Conservation (phyloP, 1,139 yeast genomes). For the Debaryomycetaceae sp. region DNA sequence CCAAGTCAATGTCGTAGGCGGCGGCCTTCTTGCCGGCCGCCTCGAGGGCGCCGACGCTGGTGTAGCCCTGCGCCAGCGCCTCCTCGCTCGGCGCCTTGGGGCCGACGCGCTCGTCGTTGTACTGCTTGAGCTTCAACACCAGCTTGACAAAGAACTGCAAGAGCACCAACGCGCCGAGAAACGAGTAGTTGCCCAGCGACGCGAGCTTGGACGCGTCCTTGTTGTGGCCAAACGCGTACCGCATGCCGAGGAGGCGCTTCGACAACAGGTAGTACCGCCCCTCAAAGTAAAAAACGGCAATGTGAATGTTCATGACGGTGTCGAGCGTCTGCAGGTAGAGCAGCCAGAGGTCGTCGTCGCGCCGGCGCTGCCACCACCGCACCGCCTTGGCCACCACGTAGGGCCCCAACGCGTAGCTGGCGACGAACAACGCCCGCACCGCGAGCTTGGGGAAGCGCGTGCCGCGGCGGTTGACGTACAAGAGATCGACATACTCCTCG, state of each 20-base stretch:
- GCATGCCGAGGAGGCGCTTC: conserved; percentile 71
- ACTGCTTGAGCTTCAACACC: conserved; percentile 29
- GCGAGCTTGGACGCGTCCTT: conserved; percentile 42
- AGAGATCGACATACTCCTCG: conserved; percentile 86
- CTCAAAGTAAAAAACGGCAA: conserved; percentile 75
- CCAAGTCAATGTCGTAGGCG: conserved; percentile 39
- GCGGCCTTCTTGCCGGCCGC: conserved; percentile 4
- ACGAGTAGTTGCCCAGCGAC: conserved; percentile 61
- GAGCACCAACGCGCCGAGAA: conserved; percentile 68
- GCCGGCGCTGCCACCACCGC: conserved; percentile 20
- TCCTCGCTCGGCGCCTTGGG: conserved; percentile 11
- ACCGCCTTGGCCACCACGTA: conserved; percentile 38
- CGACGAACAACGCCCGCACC: conserved; percentile 48
- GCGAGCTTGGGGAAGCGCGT: conserved; percentile 43
- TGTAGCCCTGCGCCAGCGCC: conserved; percentile 10
- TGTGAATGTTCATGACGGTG: conserved; percentile 57
- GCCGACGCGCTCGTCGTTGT: conserved; percentile 15
- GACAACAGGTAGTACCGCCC: conserved; percentile 79
- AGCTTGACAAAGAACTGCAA: conserved; percentile 53
- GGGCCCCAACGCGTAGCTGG: conserved; percentile 56
- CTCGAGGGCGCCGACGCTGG: conserved; percentile 5
- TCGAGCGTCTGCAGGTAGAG: conserved; percentile 44
- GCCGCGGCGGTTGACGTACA: conserved; percentile 58
- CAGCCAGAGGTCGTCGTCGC: conserved; percentile 15
- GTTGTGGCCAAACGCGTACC: conserved; percentile 71